Conservation (phyloP, 805 yeast species). For the Wickerhamomyces silvicola region DNA sequence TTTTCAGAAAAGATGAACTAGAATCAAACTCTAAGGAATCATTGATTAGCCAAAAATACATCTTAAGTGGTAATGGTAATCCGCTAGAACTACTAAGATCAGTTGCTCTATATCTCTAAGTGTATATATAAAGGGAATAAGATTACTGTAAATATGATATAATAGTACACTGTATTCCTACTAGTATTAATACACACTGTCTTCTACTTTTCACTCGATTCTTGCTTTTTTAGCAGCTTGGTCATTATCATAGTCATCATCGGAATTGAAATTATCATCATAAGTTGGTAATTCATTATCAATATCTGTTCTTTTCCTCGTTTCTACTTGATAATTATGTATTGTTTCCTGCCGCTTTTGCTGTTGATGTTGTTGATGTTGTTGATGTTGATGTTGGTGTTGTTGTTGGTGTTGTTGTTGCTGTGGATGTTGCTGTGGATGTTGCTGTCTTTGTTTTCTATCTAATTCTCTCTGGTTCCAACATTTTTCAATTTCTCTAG, state of each 20-base stretch:
- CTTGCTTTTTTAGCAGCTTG: no score
- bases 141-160: no score
- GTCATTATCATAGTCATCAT: constrained; percentile 13
- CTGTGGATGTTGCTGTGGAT: neutral
- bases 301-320: constrained; percentile 17
- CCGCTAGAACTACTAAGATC: constrained; percentile 30
- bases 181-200: no score
- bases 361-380: neutral
- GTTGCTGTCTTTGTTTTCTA: constrained; percentile 10
- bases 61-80: constrained; percentile 61
- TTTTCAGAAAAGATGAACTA: constrained; percentile 30
- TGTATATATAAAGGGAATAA: no score
- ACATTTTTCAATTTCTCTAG: constrained; percentile 45
- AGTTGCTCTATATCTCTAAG: no score
- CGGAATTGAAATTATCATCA: constrained; percentile 32
- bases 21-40: constrained; percentile 27
- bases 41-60: constrained; percentile 42
- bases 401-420: constrained; percentile 2
- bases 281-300: constrained; percentile 31
- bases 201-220: no score
- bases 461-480: constrained; percentile 56
- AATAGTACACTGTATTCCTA: no score
- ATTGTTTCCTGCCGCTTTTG: neutral
- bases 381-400: neutral
- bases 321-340: constrained; percentile 6